Evolutionary conservation across 169 alveolate species (phyloP), one percentile per base, ranked within the genome.

Genomic region (Cryptosporidium felis): DNA sequence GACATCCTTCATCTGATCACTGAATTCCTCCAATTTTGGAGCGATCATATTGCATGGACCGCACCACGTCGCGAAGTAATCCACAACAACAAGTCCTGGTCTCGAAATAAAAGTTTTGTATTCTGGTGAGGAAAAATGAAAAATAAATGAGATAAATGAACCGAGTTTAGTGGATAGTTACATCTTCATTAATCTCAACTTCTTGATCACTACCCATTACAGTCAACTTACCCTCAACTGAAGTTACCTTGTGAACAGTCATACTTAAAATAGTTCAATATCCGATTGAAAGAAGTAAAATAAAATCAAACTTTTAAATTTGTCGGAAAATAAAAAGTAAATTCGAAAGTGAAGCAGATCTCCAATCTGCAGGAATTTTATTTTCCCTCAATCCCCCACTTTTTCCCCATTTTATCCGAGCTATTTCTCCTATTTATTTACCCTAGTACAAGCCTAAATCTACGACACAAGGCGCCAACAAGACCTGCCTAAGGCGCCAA

Each of bases 21-120:
- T 85, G 45, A 80, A 63, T 44, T 89, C 89, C 30, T 62, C 91
- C 34, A 74, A 44, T 23, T 67, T 61, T 0, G 95, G 95, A 26
- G 89, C 90, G 88, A 92, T 89, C 46, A 82, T 80, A 49, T 89
- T 65, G 61, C 95, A 92, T 23, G 95, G 95, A 1, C 91, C 92
- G 65, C 95, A 92, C 95, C 95, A 92, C 26, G 92, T 90, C 0
- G 95, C 95, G 65, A 80, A 90, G 82, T 88, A 92, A 62, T 92
- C 95, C 16, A 80, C 92, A 34, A 92, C 89, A 8, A 89, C 91
- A 45, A 90, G 62, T 23, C 85, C 85, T 12, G 66, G 67, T 40
- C 41, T 49, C 26, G 60, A 16, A 30, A 74, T 36, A 32, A 38
- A 56, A 21, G 21, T 9, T 32, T 74, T 74, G 67, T 74, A 74